These are phyloP conservation scores for Albophoma yamanashiensis DNA, from an alignment of 2,329 filamentous ascomycete genomes.

Conservation along the genomic window DNA sequence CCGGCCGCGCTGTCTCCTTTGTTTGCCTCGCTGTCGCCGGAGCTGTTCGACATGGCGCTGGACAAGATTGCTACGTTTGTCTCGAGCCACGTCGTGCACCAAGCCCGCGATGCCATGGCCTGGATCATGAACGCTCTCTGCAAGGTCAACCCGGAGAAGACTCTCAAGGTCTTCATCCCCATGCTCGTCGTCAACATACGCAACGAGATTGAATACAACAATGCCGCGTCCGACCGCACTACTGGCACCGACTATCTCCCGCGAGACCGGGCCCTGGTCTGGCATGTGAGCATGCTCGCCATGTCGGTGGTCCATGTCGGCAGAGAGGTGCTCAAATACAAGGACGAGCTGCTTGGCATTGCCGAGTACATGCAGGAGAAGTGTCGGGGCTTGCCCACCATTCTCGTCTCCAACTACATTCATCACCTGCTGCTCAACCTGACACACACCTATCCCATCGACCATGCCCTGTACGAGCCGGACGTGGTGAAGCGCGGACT, in stretches of 20 bases:
- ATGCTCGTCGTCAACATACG: constrained; percentile 86
- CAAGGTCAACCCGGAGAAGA: constrained; percentile 91
- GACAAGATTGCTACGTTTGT: constrained; percentile 91
- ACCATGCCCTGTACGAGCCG: constrained; percentile 82
- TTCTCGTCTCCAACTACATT: constrained; percentile 95
- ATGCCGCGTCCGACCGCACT: constrained; percentile 87
- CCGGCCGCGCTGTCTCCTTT: constrained; percentile 86
- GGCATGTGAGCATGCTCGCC: constrained; percentile 93
- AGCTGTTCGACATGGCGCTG: constrained; percentile 83
- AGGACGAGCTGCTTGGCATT: constrained; percentile 80
- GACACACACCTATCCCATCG: constrained; percentile 86
- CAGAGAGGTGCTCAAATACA: constrained; percentile 78
- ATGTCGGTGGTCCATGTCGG: constrained; percentile 98
- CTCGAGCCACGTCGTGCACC: constrained; percentile 88
- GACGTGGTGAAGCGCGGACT: constrained; percentile 60
- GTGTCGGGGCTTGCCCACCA: constrained; percentile 85
- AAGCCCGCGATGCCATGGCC: constrained; percentile 94
- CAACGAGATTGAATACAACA: constrained; percentile 94
- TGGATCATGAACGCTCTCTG: constrained; percentile 96
- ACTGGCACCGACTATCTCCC: constrained; percentile 90
- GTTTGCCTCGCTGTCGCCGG: constrained; percentile 81
- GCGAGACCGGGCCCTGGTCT: constrained; percentile 83
- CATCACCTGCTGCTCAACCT: constrained; percentile 92
- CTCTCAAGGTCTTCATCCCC: constrained; percentile 80
- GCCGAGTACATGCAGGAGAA: constrained; percentile 94